Evolutionary conservation across 768 basidiomycete genomes (phyloP), one percentile per base, ranked within the genome.

Genomic region (Lactarius sp.): DNA sequence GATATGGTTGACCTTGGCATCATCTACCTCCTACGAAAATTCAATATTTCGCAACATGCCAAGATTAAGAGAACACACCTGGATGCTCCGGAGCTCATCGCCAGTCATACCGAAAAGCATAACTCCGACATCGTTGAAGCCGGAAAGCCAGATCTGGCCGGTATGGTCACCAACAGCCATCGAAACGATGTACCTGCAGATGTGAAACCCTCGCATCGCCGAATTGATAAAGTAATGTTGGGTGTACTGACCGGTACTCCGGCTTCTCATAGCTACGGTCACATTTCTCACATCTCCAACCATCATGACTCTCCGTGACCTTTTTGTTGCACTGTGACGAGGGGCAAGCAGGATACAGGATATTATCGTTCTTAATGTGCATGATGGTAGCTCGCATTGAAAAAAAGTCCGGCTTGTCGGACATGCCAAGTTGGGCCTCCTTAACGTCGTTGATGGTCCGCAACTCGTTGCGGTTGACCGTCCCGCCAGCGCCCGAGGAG

Each of bases 251-350:
- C 95, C 95, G 81, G 72, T 94, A 81, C 67, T 91, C 84, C 3
- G 96, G 94, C 37, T 80, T 77, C 1, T 81, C 78, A 70, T 82
- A 89, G 31, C 74, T 81, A 72, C 81, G 83, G 56, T 90, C 84
- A 72, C 96, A 98, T 75, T 94, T 98, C 72, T 98, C 97, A 73
- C 97, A 98, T 51, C 83, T 77, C 93, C 93, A 98, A n/a, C 78
- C 80, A 49, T 78, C 80, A n/a, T 79, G 80, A 20, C 79, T 74
- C 60, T 90, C 81, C 1, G 83, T 74, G 6, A 98, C 90, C 75
- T 98, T 99, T 79, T 98, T 98, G 75, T 82, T 90, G 75, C 96
- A 98, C 9, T 79, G 81, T 44, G 83, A 78, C 20, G 81, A 83
- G 36, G 85, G 87, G 72, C 97, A 99, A 18, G 92, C 95, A 27